Base-by-base conservation (phyloP, 257 asterid genomes). In the Schizonepeta tenuifolia region DNA sequence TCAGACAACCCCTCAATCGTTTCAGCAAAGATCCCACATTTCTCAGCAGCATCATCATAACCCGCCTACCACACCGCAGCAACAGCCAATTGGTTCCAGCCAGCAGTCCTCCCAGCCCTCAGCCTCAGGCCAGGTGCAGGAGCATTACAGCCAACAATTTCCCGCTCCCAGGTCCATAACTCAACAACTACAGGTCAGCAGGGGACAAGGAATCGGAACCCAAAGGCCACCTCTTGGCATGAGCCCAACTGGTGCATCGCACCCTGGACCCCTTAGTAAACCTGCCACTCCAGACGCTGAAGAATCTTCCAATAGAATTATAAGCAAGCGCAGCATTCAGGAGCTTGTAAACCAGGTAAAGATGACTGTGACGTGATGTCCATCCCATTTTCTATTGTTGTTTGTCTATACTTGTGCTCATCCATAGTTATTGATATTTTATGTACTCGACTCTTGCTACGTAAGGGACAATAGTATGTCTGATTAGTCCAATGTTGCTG, bases 251-350 rank as follows among this genome's bases (percentile, higher is more conserved):
- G 47, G 76, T 82, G 70, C 85, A 4, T 58, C 75, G 38, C 86
- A 65, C 53, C 44, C 85, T 69, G 90, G 83, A 50, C 35, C 71
- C 24, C 83, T 78, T 28, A 76, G 64, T 77, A 86, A 75, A 69
- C 59, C 79, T 78, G 69, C 86, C 35, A 38, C 17, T 69, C 82
- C 77, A 51, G 98, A 91, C 77, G 72, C 77, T 61, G 96, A 78
- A 70, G 97, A 89, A 74, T 10, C 81, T 47, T 83, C 92, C 66
- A 85, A 70, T 65, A 85, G 89, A 82, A 75, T 89, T 41, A 61
- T 93, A 67, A 86, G 92, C 79, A 91, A 89, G 82, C 85, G 97
- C 79, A 91, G 94, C 83, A 87, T 93, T 82, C 94, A 87, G 69
- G 98, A 89, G 56, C 80, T 93, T 44, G 80, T 93, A 56, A 78